These are phyloP conservation scores for Kitagawia praeruptora DNA, from an alignment of 129 eudicot genomes.

Conservation along the genomic window DNA sequence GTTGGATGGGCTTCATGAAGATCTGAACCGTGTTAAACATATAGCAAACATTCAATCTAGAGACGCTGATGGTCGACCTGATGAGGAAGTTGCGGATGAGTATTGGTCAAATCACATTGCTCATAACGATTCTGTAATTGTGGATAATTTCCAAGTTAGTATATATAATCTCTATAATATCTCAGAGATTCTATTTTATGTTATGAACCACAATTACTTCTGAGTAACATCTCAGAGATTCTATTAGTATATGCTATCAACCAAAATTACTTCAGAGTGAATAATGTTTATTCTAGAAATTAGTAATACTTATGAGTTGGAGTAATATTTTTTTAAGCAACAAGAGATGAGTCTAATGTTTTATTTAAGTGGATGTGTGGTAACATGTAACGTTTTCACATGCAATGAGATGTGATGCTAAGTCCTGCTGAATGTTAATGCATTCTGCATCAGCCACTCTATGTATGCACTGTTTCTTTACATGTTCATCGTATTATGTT, in stretches of 20 bases:
- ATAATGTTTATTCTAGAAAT: background rate
- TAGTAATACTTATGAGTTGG: background rate
- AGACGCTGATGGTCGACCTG: slow-evolving; percentile 96
- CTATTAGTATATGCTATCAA: background rate
- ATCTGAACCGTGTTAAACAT: slow-evolving; percentile 94
- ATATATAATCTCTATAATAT: background rate
- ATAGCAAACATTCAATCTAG: slow-evolving; percentile 75
- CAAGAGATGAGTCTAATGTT: too few relatives aligned
- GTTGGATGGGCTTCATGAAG: slow-evolving; percentile 97
- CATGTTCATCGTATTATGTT: background rate
- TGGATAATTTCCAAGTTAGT: slow-evolving; percentile 94
- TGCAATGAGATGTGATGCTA: background rate
- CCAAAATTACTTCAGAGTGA: too few relatives aligned
- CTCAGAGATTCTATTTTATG: too few relatives aligned
- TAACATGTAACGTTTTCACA: background rate
- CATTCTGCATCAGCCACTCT: background rate
- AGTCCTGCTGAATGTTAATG: background rate
- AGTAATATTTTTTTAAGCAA: too few relatives aligned
- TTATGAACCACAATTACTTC: too few relatives aligned
- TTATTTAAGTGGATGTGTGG: background rate
- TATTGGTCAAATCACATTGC: slow-evolving; percentile 97
- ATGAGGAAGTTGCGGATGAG: slow-evolving; percentile 98
- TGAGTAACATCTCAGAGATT: background rate
- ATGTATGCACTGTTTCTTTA: background rate
- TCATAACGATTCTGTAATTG: slow-evolving; percentile 93